Evolutionary conservation across 75 land plant genomes (phyloP).

Genomic region (Cupressus sempervirens): DNA sequence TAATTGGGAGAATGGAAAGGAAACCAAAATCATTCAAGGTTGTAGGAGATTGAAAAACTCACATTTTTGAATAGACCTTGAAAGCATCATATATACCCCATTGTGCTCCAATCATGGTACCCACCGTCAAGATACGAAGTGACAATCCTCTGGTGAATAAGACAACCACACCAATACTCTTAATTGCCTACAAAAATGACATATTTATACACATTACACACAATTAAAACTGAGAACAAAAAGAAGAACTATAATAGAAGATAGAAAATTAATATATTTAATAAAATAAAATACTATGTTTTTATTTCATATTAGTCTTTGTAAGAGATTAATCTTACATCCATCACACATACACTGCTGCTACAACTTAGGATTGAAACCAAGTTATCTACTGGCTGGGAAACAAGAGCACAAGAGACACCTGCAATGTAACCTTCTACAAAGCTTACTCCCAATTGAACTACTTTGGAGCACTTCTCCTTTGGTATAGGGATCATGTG

Average conservation of each 20-base stretch:
- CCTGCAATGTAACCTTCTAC: conserved; percentile 52
- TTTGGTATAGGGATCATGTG: conserved; percentile 32
- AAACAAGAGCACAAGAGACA: conserved; percentile 35
- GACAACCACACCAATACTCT: conserved; percentile 56
- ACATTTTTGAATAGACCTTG: conserved; percentile 84
- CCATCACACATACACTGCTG: conserved; percentile 28
- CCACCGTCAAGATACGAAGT: conserved; percentile 78
- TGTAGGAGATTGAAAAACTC: conserved; percentile 18
- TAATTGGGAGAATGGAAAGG: not conserved
- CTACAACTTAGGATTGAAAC: conserved; percentile 32
- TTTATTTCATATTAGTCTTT: no score
- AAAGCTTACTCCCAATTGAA: conserved; percentile 46
- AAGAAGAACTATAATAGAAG: no score
- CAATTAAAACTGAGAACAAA: no score
- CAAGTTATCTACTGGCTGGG: conserved; percentile 52
- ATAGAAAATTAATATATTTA: no score
- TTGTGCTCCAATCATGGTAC: conserved; percentile 77
- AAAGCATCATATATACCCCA: conserved; percentile 88
- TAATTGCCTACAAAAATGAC: conserved; percentile 47
- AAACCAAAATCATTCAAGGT: not conserved
- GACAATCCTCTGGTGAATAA: conserved; percentile 73
- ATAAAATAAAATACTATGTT: no score
- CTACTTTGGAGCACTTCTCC: conserved; percentile 30
- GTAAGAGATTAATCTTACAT: conserved; percentile 16
- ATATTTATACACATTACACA: not conserved